Evolutionary conservation across 345 rosid genomes (phyloP).

Genomic region (Linum tenue): DNA sequence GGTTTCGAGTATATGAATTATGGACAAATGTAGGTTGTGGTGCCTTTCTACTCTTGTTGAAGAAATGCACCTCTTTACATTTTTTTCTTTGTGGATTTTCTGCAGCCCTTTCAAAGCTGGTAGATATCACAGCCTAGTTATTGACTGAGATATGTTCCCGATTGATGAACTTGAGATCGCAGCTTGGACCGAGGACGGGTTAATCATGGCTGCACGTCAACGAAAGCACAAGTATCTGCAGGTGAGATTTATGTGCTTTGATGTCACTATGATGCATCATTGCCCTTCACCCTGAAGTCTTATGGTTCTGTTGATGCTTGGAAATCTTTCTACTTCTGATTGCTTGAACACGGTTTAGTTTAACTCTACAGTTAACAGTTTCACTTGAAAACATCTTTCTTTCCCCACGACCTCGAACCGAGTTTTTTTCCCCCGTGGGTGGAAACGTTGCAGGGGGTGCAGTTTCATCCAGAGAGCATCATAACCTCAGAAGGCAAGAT

Average conservation of each 20-base stretch:
- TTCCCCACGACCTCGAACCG: neutral
- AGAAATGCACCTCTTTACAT: neutral
- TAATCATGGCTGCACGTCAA: slow-evolving; percentile 95
- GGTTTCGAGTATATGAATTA: no score
- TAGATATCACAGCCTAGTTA: slow-evolving; percentile 86
- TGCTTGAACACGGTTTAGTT: neutral
- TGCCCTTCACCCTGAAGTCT: neutral
- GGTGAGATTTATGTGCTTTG: slow-evolving; percentile 27
- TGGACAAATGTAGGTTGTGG: neutral
- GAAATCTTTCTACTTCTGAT: neutral
- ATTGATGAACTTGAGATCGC: slow-evolving; percentile 64
- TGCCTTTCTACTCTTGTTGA: neutral
- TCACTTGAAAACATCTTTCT: no score
- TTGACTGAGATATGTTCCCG: slow-evolving; percentile 71
- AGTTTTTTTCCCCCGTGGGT: no score
- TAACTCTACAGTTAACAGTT: neutral
- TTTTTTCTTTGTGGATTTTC: neutral
- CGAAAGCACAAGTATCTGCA: slow-evolving; percentile 62
- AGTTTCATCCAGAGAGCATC: slow-evolving; percentile 96
- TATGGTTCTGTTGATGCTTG: neutral
- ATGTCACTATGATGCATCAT: neutral
- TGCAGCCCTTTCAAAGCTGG: slow-evolving; percentile 85
- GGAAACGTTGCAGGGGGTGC: slow-evolving; percentile 68
- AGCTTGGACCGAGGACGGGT: slow-evolving; percentile 91
- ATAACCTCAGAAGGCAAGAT: slow-evolving; percentile 69